phyloP scores from a whole-genome alignment of 1,139 yeast species.

The Suhomyces ambrosiae region DNA sequence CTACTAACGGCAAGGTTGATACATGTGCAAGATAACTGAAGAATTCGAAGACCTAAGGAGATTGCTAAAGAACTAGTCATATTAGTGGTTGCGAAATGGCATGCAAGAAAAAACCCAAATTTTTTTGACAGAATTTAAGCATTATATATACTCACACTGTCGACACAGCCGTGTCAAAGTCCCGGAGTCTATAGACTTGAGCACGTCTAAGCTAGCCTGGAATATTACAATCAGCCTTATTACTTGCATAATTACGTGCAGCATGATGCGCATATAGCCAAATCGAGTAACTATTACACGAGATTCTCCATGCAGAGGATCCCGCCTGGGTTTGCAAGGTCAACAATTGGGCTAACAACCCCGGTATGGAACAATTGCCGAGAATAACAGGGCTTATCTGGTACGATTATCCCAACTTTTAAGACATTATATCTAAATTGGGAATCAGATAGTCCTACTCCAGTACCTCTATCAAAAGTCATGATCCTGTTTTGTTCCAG shows the following conservation, averaged over 20 bases:
- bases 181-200: too few relatives aligned
- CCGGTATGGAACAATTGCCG: not conserved
- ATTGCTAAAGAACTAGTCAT: slow-evolving; percentile 13
- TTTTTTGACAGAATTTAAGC: not conserved
- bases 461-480: too few relatives aligned
- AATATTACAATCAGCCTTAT: slow-evolving; percentile 2
- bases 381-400: not conserved
- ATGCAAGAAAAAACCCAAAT: not conserved
- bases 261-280: not conserved
- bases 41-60: slow-evolving; percentile 11
- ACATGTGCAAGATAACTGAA: slow-evolving; percentile 12
- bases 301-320: not conserved
- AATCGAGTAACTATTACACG: slow-evolving; percentile 5
- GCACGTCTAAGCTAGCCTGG: not conserved
- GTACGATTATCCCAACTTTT: too few relatives aligned
- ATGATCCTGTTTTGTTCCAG: too few relatives aligned
- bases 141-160: not conserved
- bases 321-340: slow-evolving; percentile 5
- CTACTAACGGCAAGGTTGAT: slow-evolving; percentile 12
- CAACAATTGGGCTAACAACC: slow-evolving; percentile 2
- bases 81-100: slow-evolving; percentile 8
- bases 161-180: too few relatives aligned
- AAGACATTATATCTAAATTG: too few relatives aligned
- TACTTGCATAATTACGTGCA: slow-evolving; percentile 8
- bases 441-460: too few relatives aligned